Evolutionary conservation across 345 rosid genomes (phyloP).

Genomic region (Xanthoceras sorbifolium): DNA sequence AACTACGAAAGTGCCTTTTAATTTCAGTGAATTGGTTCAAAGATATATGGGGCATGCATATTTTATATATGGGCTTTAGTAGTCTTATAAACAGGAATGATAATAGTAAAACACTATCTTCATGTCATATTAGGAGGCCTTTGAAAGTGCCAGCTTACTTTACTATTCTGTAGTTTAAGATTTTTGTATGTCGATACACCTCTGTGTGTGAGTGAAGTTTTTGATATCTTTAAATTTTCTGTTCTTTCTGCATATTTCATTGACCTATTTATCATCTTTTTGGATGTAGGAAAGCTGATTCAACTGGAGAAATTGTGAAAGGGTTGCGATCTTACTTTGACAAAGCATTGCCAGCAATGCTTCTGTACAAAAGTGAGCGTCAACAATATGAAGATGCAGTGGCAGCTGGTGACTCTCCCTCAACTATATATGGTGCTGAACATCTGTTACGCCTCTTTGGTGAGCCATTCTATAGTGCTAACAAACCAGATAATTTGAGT

Average conservation of each 20-base stretch:
- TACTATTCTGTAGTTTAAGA: not conserved
- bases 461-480: slow-evolving; percentile 31
- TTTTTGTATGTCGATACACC: too few relatives aligned
- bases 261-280: slow-evolving; percentile 10
- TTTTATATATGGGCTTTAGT: not conserved
- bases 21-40: too few relatives aligned
- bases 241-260: slow-evolving; percentile 1
- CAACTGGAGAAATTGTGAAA: slow-evolving; percentile 66
- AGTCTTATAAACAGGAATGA: not conserved
- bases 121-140: not conserved
- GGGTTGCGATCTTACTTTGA: slow-evolving; percentile 83
- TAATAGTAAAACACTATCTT: not conserved
- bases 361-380: slow-evolving; percentile 82
- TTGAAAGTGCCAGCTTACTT: not conserved
- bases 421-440: slow-evolving; percentile 86
- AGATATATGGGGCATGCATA: too few relatives aligned
- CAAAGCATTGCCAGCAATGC: slow-evolving; percentile 73
- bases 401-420: slow-evolving; percentile 52
- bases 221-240: not conserved
- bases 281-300: slow-evolving; percentile 53
- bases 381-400: slow-evolving; percentile 60
- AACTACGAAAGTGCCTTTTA: too few relatives aligned
- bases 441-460: slow-evolving; percentile 93
- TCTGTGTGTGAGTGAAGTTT: too few relatives aligned
- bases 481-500: not conserved